These are phyloP conservation scores for Pseudozyma hubeiensis DNA, from an alignment of 1,284 basidiomycete genomes.

Conservation along the genomic window DNA sequence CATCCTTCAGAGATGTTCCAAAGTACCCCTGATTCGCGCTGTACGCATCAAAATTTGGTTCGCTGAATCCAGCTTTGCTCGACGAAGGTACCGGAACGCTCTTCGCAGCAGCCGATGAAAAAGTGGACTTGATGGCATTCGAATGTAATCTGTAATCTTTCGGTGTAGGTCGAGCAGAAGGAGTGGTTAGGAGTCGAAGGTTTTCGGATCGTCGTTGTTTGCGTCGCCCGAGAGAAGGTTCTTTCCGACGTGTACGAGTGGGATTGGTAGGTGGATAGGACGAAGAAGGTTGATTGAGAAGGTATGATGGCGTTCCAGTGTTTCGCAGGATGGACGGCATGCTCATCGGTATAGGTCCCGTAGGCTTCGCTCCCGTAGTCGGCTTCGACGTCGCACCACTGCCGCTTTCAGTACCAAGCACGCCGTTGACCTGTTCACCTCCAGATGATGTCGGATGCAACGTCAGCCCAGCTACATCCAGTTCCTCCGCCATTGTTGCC, in stretches of 20 bases:
- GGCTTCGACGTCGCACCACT: not conserved
- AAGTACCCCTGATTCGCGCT: constrained; percentile 54
- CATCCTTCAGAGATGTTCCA: constrained; percentile 49
- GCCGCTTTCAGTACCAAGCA: not conserved
- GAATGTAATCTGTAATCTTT: constrained; percentile 50
- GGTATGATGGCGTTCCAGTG: constrained; percentile 10
- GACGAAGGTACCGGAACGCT: constrained; percentile 15
- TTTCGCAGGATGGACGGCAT: constrained; percentile 50
- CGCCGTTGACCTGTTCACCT: too few relatives aligned
- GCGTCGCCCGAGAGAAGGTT: constrained; percentile 15
- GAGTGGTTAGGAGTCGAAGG: constrained; percentile 52
- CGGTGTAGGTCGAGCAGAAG: constrained; percentile 44
- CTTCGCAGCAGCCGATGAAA: constrained; percentile 9
- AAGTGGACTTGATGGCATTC: constrained; percentile 54
- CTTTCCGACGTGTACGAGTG: not conserved
- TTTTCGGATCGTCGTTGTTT: constrained; percentile 52
- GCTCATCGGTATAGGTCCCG: constrained; percentile 39
- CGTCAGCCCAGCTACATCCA: not conserved
- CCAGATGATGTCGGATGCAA: not conserved
- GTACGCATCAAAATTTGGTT: constrained; percentile 29
- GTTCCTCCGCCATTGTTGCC: not conserved
- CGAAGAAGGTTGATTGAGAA: constrained; percentile 12
- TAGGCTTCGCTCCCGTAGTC: not conserved
- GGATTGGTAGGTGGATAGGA: constrained; percentile 18
- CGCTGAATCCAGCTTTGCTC: constrained; percentile 10